phyloP scores from a whole-genome alignment of 768 basidiomycete genomes.

The Mycena olivaceomarginata region DNA sequence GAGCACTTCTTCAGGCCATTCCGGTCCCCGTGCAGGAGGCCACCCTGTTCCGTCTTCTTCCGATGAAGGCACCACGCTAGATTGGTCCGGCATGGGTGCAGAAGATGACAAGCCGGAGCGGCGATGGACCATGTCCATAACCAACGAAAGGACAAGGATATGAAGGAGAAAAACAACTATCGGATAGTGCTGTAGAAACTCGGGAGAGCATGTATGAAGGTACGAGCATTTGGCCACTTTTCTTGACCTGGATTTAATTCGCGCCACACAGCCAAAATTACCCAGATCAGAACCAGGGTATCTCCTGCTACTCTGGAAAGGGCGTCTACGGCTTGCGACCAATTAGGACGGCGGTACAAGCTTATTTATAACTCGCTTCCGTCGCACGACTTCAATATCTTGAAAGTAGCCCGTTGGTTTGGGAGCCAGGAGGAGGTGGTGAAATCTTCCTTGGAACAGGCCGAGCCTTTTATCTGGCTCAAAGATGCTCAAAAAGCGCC shows the following conservation, averaged over 20 bases:
- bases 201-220: slow-evolving; percentile 77
- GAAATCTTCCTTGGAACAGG: slow-evolving; percentile 73
- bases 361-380: slow-evolving; percentile 66
- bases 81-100: slow-evolving; percentile 78
- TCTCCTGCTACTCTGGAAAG: slow-evolving; percentile 77
- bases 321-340: slow-evolving; percentile 78
- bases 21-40: background rate
- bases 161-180: slow-evolving; percentile 66
- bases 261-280: slow-evolving; percentile 70
- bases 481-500: slow-evolving; percentile 75
- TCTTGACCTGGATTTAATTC: slow-evolving; percentile 9
- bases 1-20: background rate
- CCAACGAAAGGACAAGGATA: slow-evolving; percentile 78
- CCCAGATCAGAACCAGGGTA: slow-evolving; percentile 68
- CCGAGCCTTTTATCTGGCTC: slow-evolving; percentile 86
- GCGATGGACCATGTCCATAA: slow-evolving; percentile 76
- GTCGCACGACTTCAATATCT: slow-evolving; percentile 63
- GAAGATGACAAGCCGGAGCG: slow-evolving; percentile 77
- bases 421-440: slow-evolving; percentile 67
- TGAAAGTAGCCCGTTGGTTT: slow-evolving; percentile 77
- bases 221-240: slow-evolving; percentile 49
- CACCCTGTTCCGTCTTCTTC: slow-evolving; percentile 82
- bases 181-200: slow-evolving; percentile 71
- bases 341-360: slow-evolving; percentile 79
- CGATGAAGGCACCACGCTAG: slow-evolving; percentile 82